Evolutionary conservation across 192 early-diverging fungal species (phyloP).

Genomic region (Linderina pennispora): DNA sequence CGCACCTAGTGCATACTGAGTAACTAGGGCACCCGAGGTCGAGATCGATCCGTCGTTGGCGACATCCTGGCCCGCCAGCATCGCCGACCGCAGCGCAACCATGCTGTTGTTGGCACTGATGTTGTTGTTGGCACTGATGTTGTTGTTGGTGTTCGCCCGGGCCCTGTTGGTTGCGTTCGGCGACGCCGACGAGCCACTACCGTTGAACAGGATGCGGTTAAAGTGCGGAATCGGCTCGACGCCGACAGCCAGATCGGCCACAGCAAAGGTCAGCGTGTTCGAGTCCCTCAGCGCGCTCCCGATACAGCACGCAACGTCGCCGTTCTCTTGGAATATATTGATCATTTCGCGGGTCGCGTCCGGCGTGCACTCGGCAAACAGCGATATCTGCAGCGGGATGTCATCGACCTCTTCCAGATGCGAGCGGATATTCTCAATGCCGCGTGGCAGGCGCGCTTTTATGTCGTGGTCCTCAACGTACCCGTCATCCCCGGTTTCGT

Average conservation of each 20-base stretch:
- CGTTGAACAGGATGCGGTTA: constrained; percentile 11
- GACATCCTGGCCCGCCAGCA: constrained; percentile 6
- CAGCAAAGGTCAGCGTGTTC: constrained; percentile 84
- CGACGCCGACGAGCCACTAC: neutral
- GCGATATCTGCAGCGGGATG: constrained; percentile 94
- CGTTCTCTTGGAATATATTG: constrained; percentile 92
- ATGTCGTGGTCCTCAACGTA: constrained; percentile 96
- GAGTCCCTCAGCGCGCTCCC: constrained; percentile 84
- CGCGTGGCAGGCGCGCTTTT: constrained; percentile 90
- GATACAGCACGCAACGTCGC: constrained; percentile 94
- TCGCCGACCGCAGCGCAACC: constrained; percentile 4
- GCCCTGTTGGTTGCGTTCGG: neutral
- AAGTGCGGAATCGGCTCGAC: constrained; percentile 72
- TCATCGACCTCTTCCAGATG: constrained; percentile 93
- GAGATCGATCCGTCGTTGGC: constrained; percentile 38
- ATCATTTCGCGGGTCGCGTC: constrained; percentile 85
- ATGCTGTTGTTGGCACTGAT: neutral
- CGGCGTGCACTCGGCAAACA: constrained; percentile 94
- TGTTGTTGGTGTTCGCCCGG: neutral
- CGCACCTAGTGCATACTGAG: constrained; percentile 78
- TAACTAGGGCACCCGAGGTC: constrained; percentile 37
- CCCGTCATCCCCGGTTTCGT: constrained; percentile 50
- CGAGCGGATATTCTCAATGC: constrained; percentile 85
- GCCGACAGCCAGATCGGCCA: constrained; percentile 73
- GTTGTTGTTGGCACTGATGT: neutral